Conservation (phyloP, 805 yeast genomes). For the Zygoascus ofunaensis region DNA sequence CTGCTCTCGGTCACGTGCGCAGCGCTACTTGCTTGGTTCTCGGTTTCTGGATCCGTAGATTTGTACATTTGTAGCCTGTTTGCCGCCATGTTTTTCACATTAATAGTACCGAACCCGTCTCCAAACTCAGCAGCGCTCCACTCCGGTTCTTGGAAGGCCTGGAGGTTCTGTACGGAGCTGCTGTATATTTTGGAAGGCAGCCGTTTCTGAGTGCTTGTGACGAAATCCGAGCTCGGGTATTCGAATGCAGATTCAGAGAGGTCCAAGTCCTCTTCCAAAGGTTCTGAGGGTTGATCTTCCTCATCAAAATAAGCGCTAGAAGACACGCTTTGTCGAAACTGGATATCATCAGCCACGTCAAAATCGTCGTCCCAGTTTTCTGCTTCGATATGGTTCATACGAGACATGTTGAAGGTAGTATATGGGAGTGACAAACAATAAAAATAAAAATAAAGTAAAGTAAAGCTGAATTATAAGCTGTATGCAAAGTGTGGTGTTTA, state of each 20-base stretch:
- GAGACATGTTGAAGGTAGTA: too few relatives aligned
- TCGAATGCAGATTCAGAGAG: not conserved
- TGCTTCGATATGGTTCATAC: not conserved
- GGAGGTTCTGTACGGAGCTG: not conserved
- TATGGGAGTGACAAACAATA: not conserved
- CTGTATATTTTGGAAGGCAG: not conserved
- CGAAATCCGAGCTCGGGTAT: not conserved
- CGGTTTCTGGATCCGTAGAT: not conserved
- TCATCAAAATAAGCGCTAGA: constrained; percentile 1
- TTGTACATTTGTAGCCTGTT: not conserved
- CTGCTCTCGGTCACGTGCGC: not conserved
- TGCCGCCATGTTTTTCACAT: constrained; percentile 1
- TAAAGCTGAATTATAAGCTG: too few relatives aligned
- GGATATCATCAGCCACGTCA: constrained; percentile 4
- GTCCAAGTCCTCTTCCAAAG: not conserved
- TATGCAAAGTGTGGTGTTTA: too few relatives aligned
- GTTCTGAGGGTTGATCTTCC: not conserved
- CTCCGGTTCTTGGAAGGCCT: not conserved
- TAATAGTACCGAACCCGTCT: not conserved
- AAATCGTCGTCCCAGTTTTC: constrained; percentile 11
- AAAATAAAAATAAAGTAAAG: not conserved
- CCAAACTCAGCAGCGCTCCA: constrained; percentile 7
- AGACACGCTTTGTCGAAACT: not conserved
- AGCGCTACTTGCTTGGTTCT: not conserved
- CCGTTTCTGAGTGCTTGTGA: not conserved